phyloP scores from a whole-genome alignment of 2,329 filamentous ascomycete species.

The Diaporthe sp. region DNA sequence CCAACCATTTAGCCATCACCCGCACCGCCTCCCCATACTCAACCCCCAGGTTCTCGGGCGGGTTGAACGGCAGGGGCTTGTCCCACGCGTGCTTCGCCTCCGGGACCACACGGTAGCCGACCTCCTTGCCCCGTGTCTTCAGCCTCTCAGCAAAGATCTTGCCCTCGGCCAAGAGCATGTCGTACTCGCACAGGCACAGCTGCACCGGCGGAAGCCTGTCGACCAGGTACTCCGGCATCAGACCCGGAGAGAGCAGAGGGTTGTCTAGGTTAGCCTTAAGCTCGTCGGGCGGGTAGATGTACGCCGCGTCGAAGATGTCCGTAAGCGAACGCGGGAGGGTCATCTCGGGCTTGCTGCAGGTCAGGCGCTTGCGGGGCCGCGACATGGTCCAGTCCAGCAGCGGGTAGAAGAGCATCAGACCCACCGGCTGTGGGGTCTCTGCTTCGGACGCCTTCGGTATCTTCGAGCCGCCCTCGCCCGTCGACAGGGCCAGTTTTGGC shows the following conservation, averaged over 20 bases:
- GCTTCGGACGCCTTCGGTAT: conserved; percentile 47
- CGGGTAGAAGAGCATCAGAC: conserved; percentile 73
- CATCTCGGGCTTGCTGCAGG: conserved; percentile 67
- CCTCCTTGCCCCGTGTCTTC: conserved; percentile 64
- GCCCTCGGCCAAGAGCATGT: conserved; percentile 74
- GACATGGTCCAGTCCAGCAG: conserved; percentile 72
- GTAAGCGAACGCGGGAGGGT: conserved; percentile 71
- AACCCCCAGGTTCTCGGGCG: conserved; percentile 30
- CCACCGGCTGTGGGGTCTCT: conserved; percentile 60
- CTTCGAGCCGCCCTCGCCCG: conserved; percentile 54
- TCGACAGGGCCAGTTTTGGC: conserved; percentile 41
- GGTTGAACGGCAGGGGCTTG: conserved; percentile 61
- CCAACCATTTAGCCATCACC: conserved; percentile 38
- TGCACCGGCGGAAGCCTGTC: conserved; percentile 66
- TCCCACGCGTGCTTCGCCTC: conserved; percentile 76
- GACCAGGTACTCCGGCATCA: conserved; percentile 68
- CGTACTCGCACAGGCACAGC: conserved; percentile 74
- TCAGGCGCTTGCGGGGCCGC: conserved; percentile 68
- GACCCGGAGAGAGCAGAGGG: conserved; percentile 70
- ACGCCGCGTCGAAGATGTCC: conserved; percentile 74
- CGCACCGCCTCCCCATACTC: conserved; percentile 42
- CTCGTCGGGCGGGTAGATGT: conserved; percentile 67
- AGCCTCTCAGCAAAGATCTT: conserved; percentile 73
- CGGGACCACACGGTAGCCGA: conserved; percentile 62
- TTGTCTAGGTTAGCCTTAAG: conserved; percentile 60